Evolutionary conservation across 2,329 filamentous ascomycete genomes (phyloP).

Genomic region (Colletotrichum lindemuthianum): DNA sequence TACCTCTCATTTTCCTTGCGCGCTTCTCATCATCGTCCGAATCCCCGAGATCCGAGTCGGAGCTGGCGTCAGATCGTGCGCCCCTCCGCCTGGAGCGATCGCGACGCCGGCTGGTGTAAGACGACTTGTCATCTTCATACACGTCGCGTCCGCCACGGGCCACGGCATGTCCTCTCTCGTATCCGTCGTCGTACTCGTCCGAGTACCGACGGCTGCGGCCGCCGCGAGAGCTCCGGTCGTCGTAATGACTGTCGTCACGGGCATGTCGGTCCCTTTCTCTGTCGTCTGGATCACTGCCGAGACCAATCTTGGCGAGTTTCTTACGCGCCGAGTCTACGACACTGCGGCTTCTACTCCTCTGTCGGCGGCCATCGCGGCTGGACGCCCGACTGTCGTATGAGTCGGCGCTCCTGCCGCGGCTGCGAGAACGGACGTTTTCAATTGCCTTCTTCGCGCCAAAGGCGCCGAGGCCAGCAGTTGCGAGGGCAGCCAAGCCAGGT

Average conservation of each 20-base stretch:
- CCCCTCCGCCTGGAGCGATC: slow-evolving; percentile 48
- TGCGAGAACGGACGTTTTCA: slow-evolving; percentile 63
- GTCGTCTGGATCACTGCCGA: slow-evolving; percentile 60
- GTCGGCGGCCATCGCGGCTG: slow-evolving; percentile 35
- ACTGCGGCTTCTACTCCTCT: slow-evolving; percentile 69
- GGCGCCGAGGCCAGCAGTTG: slow-evolving; percentile 70
- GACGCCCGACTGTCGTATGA: slow-evolving; percentile 54
- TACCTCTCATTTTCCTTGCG: slow-evolving; percentile 69
- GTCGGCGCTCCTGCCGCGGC: slow-evolving; percentile 60
- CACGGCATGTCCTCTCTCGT: slow-evolving; percentile 47
- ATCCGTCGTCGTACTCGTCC: slow-evolving; percentile 59
- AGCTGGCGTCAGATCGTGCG: slow-evolving; percentile 58
- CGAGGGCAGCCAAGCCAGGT: slow-evolving; percentile 68
- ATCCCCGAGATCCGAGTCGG: slow-evolving; percentile 66
- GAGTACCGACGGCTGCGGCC: slow-evolving; percentile 50
- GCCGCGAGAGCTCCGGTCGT: slow-evolving; percentile 50
- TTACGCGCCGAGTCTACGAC: slow-evolving; percentile 72
- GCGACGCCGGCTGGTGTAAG: slow-evolving; percentile 52
- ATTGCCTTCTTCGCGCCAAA: slow-evolving; percentile 70
- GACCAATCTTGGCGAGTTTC: slow-evolving; percentile 68
- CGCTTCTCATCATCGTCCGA: slow-evolving; percentile 66
- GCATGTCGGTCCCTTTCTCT: slow-evolving; percentile 48
- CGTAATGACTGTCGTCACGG: slow-evolving; percentile 57
- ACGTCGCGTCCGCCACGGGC: slow-evolving; percentile 49
- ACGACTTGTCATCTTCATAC: slow-evolving; percentile 58